These are phyloP conservation scores for Pleurotus ostreatus DNA, from an alignment of 768 basidiomycete genomes.

Conservation along the genomic window DNA sequence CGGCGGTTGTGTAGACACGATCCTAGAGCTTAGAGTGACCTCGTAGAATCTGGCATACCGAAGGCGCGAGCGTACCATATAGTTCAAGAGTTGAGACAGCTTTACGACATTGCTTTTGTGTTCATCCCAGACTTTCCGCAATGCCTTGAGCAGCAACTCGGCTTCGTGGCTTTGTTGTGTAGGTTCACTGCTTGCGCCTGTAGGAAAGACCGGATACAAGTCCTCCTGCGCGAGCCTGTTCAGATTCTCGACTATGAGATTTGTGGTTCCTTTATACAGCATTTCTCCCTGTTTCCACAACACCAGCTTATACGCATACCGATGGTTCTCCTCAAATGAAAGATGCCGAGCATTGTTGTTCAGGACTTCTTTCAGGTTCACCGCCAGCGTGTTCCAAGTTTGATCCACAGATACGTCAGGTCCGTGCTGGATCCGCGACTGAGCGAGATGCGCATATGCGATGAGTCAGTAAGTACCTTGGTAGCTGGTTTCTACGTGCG, in stretches of 20 bases:
- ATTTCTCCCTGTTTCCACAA: conserved; percentile 79
- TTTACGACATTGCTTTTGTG: conserved; percentile 87
- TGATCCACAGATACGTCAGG: conserved; percentile 74
- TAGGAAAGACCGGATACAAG: conserved; percentile 82
- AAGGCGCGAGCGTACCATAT: conserved; percentile 68
- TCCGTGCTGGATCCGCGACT: conserved; percentile 51
- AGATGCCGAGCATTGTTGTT: conserved; percentile 88
- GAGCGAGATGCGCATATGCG: background rate
- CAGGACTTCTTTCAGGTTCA: conserved; percentile 92
- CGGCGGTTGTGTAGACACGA: conserved; percentile 75
- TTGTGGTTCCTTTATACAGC: conserved; percentile 81
- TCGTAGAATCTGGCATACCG: conserved; percentile 8
- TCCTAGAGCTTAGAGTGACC: conserved; percentile 51
- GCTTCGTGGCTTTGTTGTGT: conserved; percentile 79
- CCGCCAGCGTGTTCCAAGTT: conserved; percentile 76
- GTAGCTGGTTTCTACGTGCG: background rate
- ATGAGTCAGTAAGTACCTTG: background rate
- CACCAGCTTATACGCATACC: conserved; percentile 94
- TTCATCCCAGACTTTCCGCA: conserved; percentile 90
- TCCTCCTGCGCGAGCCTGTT: conserved; percentile 70
- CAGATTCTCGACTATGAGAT: conserved; percentile 79
- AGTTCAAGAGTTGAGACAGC: conserved; percentile 85
- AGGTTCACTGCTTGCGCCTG: conserved; percentile 59
- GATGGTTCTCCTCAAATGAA: conserved; percentile 90
- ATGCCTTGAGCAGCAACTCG: conserved; percentile 77